Evolutionary conservation across 306 rosid genomes (phyloP), one percentile per base, ranked within the genome.

Genomic region (Neltuma alba): DNA sequence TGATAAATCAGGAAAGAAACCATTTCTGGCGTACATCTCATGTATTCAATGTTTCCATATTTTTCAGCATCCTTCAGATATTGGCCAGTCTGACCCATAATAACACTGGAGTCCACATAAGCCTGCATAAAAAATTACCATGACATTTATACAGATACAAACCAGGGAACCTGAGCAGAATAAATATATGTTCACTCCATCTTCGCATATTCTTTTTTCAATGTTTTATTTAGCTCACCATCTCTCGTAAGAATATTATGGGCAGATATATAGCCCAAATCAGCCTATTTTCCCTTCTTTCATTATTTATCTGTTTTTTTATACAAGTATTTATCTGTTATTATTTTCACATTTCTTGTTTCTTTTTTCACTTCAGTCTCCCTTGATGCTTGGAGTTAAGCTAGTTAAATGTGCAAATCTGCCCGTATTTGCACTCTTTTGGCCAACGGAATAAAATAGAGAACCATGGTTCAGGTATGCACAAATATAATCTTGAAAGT

Each of bases 81-180:
- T 81, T 31, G 30, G 55, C 91, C 93, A 61, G 93, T 83, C 84
- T 83, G 97, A 60, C 95, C 95, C 80, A 89, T 86, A 16, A 92
- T 92, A 45, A 92, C 93, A 85, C 97, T 89, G 4, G 95, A 85
- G 80, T 92, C 97, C 77, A 89, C 85, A 75, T 90, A 90, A 71
- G 93, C 97, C 97, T 92, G 88, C 79, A 60, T 44, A 37, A 80
- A 21, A 50, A 77, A 48, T 37, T 37, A 21, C 44, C 13, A n/a
- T 0, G 37, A 31, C 68, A 48, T 50, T 78, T 40, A 79, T 41
- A 41, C 58, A 68, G 73, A 71, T 75, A 70, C 66, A 60, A n/a
- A 60, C 66, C 27, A 30, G 55, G 27, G 30, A 37, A 77, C 70
- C 6, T 50, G 28, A 37, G 50, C 75, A 63, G 70, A 76, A 70